phyloP scores from a whole-genome alignment of 768 basidiomycete genomes.

The Mycena crocata region DNA sequence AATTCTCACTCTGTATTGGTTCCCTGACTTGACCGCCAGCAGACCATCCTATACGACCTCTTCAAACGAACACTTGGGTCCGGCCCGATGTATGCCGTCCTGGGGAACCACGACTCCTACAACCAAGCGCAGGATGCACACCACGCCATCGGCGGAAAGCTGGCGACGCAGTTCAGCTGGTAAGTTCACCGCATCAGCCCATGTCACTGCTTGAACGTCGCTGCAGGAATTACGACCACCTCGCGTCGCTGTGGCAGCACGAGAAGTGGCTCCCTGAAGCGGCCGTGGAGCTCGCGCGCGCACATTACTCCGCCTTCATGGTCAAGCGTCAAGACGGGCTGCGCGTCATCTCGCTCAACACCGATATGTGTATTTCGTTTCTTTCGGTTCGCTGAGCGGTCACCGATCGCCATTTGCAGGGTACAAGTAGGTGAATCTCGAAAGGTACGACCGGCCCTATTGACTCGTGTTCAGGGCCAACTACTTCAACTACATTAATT shows the following conservation, averaged over 20 bases:
- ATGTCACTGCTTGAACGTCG: background rate
- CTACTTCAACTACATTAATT: constrained; percentile 83
- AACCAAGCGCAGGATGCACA: constrained; percentile 75
- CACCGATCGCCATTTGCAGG: constrained; percentile 3
- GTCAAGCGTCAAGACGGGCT: constrained; percentile 75
- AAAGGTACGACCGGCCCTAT: background rate
- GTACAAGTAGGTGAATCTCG: constrained; percentile 16
- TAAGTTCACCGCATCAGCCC: background rate
- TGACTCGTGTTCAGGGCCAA: constrained; percentile 62
- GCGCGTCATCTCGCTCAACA: constrained; percentile 80
- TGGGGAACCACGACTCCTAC: constrained; percentile 85
- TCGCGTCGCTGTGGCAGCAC: constrained; percentile 76
- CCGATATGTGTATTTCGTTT: constrained; percentile 69
- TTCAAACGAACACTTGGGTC: constrained; percentile 56
- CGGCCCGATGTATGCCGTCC: constrained; percentile 79
- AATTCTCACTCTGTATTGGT: background rate
- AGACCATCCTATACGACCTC: constrained; percentile 76
- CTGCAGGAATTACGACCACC: constrained; percentile 75
- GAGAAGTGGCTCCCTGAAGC: constrained; percentile 75
- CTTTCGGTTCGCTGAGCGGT: background rate
- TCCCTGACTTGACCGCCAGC: background rate
- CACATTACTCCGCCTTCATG: constrained; percentile 82
- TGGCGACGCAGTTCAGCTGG: constrained; percentile 75
- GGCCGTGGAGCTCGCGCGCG: constrained; percentile 65
- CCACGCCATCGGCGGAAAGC: constrained; percentile 62